Evolutionary conservation across 2,329 filamentous ascomycete species (phyloP), one percentile per base, ranked within the genome.

Genomic region (Penicillium sp.): DNA sequence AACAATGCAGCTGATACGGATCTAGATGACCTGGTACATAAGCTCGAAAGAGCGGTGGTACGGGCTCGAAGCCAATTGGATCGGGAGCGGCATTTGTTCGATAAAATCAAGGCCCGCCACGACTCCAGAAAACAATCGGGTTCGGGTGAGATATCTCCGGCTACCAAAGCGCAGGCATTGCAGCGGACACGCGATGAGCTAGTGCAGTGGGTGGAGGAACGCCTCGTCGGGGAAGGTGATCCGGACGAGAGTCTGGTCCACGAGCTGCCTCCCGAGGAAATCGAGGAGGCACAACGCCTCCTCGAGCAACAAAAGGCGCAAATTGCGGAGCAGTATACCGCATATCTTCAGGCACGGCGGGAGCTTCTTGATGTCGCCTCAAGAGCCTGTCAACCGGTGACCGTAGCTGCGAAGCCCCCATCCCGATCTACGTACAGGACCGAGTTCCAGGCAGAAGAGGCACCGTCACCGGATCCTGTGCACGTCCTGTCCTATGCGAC

Each of bases 141-240:
- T 4, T 29, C 37, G 10, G 36, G 32, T 13, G 37, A 43, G 13
- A 15, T 41, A 7, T 21, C 49, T 2, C 32, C 55, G 3, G 46
- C 45, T 13, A 41, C 45, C 6, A 65, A 55, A 42, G 36, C 68
- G 0, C 45, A 49, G 33, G 71, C 70, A 3, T 56, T 77, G 17
- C 61, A 70, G 35, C 58, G 59, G 25, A 73, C 71, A 9, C 65
- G 73, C 30, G 65, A 75, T 41, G 72, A 74, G 43, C 58, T 77
- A 29, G 65, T 76, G 4, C 61, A 68, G 30, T 77, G 74, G 74
- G 65, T 77, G 5, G 73, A 77, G 50, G 64, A 67, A 27, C 72
- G 74, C 29, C 50, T 77, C 31, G 62, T 68, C 13, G 70, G 48
- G 11, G 57, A 58, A 30, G 57, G 52, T 4, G 56, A 57, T 34